Conservation (phyloP, 2,329 filamentous ascomycete species). For the Calonectria hongkongensis region DNA sequence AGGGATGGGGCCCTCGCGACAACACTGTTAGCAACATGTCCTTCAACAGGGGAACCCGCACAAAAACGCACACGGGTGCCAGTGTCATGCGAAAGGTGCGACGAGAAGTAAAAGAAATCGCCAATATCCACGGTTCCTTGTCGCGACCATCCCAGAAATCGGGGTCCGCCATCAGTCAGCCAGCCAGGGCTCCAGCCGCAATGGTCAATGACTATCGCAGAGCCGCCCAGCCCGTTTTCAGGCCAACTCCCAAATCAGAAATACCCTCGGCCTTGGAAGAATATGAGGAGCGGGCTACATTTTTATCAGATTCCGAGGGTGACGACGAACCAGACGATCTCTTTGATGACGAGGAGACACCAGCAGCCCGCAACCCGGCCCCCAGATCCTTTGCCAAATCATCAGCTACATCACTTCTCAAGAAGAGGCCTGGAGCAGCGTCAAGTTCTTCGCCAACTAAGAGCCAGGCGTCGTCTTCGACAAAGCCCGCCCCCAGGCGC, state of each 20-base stretch:
- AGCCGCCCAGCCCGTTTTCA: slow-evolving; percentile 61
- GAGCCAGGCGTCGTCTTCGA: slow-evolving; percentile 31
- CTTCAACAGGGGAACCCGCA: slow-evolving; percentile 70
- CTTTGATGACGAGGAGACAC: slow-evolving; percentile 48
- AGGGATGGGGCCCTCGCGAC: slow-evolving; percentile 56
- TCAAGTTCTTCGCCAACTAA: slow-evolving; percentile 27
- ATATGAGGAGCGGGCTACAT: slow-evolving; percentile 61
- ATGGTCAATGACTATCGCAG: slow-evolving; percentile 73
- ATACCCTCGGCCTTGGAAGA: slow-evolving; percentile 53
- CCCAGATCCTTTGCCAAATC: slow-evolving; percentile 35
- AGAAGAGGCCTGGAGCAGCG: slow-evolving; percentile 42
- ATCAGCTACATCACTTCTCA: slow-evolving; percentile 49
- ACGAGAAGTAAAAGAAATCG: slow-evolving; percentile 74
- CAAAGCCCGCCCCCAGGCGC: slow-evolving; percentile 41
- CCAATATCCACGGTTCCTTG: slow-evolving; percentile 67
- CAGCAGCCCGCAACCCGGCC: slow-evolving; percentile 35
- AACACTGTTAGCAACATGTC: slow-evolving; percentile 59
- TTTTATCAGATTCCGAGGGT: slow-evolving; percentile 64
- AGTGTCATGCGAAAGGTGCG: slow-evolving; percentile 74
- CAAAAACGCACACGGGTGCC: slow-evolving; percentile 70
- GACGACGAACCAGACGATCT: slow-evolving; percentile 52
- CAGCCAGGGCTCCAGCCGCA: slow-evolving; percentile 69
- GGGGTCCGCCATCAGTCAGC: slow-evolving; percentile 59
- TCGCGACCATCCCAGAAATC: slow-evolving; percentile 59
- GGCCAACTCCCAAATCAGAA: slow-evolving; percentile 50